Percentiles rank a stretch among this genome's conserved stretches.
phyloP scores from a whole-genome alignment of 2,329 filamentous ascomycete species.

The Chaetomiaceae sp. region DNA sequence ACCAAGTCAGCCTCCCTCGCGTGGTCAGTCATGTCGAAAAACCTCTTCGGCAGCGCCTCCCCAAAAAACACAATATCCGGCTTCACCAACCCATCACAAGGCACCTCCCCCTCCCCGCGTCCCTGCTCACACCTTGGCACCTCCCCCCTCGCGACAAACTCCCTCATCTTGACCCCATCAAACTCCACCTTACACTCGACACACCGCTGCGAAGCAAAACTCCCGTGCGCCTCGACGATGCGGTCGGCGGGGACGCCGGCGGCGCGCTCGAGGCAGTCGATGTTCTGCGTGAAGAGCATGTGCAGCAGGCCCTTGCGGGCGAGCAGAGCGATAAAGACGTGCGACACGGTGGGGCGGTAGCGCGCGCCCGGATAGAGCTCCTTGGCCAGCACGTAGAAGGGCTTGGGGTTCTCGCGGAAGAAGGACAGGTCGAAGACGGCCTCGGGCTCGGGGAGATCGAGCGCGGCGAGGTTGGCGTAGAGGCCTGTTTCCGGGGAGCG shows the following conservation, averaged over 20 bases:
- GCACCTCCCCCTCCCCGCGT: too few relatives aligned
- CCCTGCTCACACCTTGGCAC: slow-evolving; percentile 69
- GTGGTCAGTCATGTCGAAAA: slow-evolving; percentile 54
- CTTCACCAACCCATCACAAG: slow-evolving; percentile 82
- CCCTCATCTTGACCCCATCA: slow-evolving; percentile 68
- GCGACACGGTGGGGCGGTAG: slow-evolving; percentile 82
- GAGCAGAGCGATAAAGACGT: slow-evolving; percentile 81
- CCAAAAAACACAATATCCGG: slow-evolving; percentile 96
- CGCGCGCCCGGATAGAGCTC: slow-evolving; percentile 82
- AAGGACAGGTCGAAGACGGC: slow-evolving; percentile 91
- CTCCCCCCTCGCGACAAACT: slow-evolving; percentile 59
- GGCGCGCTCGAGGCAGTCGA: slow-evolving; percentile 85
- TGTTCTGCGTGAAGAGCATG: slow-evolving; percentile 95
- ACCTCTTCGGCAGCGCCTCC: slow-evolving; percentile 54
- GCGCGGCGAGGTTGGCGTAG: slow-evolving; percentile 82
- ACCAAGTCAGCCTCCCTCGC: slow-evolving; percentile 50
- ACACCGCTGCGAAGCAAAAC: slow-evolving; percentile 85
- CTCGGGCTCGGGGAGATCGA: slow-evolving; percentile 84
- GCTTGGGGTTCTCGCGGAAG: slow-evolving; percentile 76
- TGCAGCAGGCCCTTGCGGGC: slow-evolving; percentile 71
- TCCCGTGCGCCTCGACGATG: slow-evolving; percentile 92
- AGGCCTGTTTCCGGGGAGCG: slow-evolving; percentile 88
- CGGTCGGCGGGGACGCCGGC: slow-evolving; percentile 76
- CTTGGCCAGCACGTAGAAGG: slow-evolving; percentile 88
- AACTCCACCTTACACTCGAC: slow-evolving; percentile 77